Evolutionary conservation across 495 filamentous ascomycete genomes (phyloP).

Genomic region (Aspergillus wentii): DNA sequence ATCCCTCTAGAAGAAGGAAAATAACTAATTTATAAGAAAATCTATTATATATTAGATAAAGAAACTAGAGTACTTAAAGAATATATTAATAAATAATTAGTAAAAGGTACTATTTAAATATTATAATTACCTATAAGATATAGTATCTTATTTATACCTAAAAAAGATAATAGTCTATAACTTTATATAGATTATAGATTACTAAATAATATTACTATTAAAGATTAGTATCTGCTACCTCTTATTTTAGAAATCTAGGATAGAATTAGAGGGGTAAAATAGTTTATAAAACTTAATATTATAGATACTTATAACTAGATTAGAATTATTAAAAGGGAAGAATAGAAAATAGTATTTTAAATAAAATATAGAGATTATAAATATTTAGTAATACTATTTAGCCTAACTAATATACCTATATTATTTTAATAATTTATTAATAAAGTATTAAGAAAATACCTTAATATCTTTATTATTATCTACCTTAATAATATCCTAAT

Average conservation of each 20-base stretch:
- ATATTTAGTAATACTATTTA: constrained; percentile 13
- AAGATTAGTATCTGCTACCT: constrained; percentile 19
- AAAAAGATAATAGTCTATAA: constrained; percentile 17
- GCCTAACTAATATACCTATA: constrained; percentile 10
- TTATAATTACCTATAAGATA: constrained; percentile 10
- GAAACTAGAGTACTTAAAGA: constrained; percentile 8
- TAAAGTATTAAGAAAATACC: constrained; percentile 4
- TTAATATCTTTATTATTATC: constrained; percentile 8
- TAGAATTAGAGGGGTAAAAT: constrained; percentile 14
- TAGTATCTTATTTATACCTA: constrained; percentile 16
- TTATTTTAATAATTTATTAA: constrained; percentile 13
- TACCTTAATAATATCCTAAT: constrained; percentile 15
- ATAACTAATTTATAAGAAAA: constrained; percentile 4
- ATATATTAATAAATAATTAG: constrained; percentile 16
- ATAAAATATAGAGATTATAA: constrained; percentile 12
- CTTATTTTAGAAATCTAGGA: constrained; percentile 15
- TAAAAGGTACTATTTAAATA: constrained; percentile 11
- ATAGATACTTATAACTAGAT: constrained; percentile 11
- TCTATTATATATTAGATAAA: constrained; percentile 11
- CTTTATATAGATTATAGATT: constrained; percentile 20
- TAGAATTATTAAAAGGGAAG: constrained; percentile 7
- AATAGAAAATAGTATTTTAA: constrained; percentile 15
- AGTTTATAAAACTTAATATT: constrained; percentile 21
- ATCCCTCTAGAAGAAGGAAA: constrained; percentile 8
- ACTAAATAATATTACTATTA: constrained; percentile 21